phyloP scores from a whole-genome alignment of 2,329 filamentous ascomycete genomes.

The Phialophora expanda region DNA sequence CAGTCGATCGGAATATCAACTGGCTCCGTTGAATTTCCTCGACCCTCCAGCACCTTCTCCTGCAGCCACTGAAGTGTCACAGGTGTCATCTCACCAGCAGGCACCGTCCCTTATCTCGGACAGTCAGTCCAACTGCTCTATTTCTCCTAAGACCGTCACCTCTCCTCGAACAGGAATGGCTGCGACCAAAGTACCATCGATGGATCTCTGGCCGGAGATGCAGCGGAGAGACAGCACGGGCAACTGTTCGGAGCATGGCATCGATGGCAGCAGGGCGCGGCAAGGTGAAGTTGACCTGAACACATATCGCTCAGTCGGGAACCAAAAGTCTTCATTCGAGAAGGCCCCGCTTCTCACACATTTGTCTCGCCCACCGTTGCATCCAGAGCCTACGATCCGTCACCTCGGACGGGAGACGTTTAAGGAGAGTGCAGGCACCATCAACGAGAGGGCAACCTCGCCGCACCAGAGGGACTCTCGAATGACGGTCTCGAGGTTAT shows the following conservation, averaged over 20 bases:
- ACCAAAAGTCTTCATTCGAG: not conserved
- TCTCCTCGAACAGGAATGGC: slow-evolving; percentile 50
- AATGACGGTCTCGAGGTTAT: slow-evolving; percentile 32
- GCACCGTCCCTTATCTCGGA: slow-evolving; percentile 76
- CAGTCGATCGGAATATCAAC: slow-evolving; percentile 21
- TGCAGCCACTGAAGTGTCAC: slow-evolving; percentile 66
- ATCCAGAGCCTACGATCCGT: not conserved
- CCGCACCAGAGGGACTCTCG: slow-evolving; percentile 26
- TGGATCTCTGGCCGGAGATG: slow-evolving; percentile 26
- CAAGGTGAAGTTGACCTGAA: slow-evolving; percentile 1
- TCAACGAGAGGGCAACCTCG: not conserved
- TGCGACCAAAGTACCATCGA: slow-evolving; percentile 46
- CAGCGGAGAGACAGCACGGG: slow-evolving; percentile 11
- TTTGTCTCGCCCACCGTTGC: not conserved
- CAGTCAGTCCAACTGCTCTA: slow-evolving; percentile 65
- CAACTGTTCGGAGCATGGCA: slow-evolving; percentile 4
- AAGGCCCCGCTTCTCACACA: not conserved
- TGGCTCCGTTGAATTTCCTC: slow-evolving; percentile 42
- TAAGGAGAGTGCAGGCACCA: not conserved
- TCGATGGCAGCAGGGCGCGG: slow-evolving; percentile 1
- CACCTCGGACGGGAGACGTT: not conserved
- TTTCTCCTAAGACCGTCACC: slow-evolving; percentile 58
- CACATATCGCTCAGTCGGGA: not conserved
- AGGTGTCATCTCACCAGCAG: slow-evolving; percentile 61
- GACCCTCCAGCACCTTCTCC: slow-evolving; percentile 69